These are phyloP conservation scores for Phytophthora melonis DNA, from an alignment of 352 stramenopile species.

Conservation along the genomic window DNA sequence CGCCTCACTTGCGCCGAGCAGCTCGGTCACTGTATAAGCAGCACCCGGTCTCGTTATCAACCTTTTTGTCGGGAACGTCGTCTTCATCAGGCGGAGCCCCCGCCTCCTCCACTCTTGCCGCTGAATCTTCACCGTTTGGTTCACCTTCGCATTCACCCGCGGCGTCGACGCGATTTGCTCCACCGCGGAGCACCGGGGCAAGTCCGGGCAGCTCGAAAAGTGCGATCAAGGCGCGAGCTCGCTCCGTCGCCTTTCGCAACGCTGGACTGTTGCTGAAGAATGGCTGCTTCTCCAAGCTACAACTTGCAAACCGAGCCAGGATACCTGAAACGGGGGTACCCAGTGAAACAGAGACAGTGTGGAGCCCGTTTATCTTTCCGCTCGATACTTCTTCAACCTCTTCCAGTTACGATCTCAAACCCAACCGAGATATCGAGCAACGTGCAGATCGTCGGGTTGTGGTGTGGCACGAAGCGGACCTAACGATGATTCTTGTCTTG, in stretches of 20 bases:
- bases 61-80: slow-evolving; percentile 42
- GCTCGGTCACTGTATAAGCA: slow-evolving; percentile 66
- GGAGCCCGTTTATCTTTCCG: slow-evolving; percentile 53
- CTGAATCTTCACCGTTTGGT: slow-evolving; percentile 22
- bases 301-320: slow-evolving; percentile 18
- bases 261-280: slow-evolving; percentile 57
- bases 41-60: slow-evolving; percentile 46
- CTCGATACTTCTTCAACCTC: background rate
- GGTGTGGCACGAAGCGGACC: slow-evolving; percentile 64
- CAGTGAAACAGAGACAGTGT: slow-evolving; percentile 46
- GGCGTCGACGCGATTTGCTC: slow-evolving; percentile 16
- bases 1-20: slow-evolving; percentile 37
- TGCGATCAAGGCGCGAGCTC: slow-evolving; percentile 43
- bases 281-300: slow-evolving; percentile 57
- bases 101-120: slow-evolving; percentile 13
- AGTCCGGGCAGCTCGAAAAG: slow-evolving; percentile 17
- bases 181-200: slow-evolving; percentile 12
- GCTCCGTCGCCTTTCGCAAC: slow-evolving; percentile 62
- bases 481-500: slow-evolving; percentile 55
- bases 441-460: slow-evolving; percentile 35
- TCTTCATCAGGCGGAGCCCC: slow-evolving; percentile 13
- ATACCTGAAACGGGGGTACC: slow-evolving; percentile 8
- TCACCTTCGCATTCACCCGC: slow-evolving; percentile 32
- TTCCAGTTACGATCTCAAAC: background rate
- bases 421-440: background rate